phyloP scores from a whole-genome alignment of 1,284 basidiomycete species.

The Puccinia triticina region DNA sequence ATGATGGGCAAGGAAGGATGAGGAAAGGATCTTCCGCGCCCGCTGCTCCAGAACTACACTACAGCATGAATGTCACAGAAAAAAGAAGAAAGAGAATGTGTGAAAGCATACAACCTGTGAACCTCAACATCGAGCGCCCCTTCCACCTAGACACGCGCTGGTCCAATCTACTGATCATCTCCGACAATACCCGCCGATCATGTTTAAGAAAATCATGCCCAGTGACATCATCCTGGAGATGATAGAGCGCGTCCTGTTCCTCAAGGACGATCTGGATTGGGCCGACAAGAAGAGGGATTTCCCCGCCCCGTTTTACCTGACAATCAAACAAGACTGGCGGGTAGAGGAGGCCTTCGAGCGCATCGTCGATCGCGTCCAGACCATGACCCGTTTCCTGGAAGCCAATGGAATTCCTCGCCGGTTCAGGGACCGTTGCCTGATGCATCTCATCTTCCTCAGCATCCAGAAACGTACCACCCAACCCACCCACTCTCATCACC shows the following conservation, averaged over 20 bases:
- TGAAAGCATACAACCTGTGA: no score
- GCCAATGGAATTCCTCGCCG: neutral
- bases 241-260: no score
- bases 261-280: no score
- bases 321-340: neutral
- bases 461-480: neutral
- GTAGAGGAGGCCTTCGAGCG: neutral
- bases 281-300: no score
- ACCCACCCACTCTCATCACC: neutral
- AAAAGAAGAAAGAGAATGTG: no score
- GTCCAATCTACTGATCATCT: neutral
- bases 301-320: no score
- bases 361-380: neutral
- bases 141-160: neutral
- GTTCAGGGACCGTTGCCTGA: neutral
- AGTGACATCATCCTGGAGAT: neutral
- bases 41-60: no score
- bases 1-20: no score
- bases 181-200: neutral
- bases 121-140: constrained; percentile 11
- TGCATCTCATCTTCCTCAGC: constrained; percentile 17
- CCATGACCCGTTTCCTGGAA: neutral
- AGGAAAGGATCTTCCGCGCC: no score
- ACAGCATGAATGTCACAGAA: no score
- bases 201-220: constrained; percentile 29